These are phyloP conservation scores for Phytopythium sindhum DNA, from an alignment of 352 stramenopile species.

Conservation along the genomic window DNA sequence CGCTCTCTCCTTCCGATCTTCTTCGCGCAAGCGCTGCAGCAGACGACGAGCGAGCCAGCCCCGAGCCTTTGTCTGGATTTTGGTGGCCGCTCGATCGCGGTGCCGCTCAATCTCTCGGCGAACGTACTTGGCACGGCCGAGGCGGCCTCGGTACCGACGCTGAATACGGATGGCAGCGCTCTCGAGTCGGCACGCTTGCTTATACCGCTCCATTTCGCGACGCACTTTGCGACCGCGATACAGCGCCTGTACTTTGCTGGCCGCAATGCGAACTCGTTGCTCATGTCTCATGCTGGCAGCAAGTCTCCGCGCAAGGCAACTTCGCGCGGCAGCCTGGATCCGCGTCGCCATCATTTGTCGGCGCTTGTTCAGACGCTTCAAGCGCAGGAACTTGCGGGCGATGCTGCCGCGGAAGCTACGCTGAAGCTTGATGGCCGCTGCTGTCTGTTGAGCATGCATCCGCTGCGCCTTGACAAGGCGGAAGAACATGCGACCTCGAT, in stretches of 20 bases:
- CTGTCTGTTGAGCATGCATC: slow-evolving; percentile 31
- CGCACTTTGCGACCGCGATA: slow-evolving; percentile 52
- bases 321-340: slow-evolving; percentile 52
- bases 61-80: slow-evolving; percentile 54
- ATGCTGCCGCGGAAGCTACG: slow-evolving; percentile 57
- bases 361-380: slow-evolving; percentile 39
- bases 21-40: slow-evolving; percentile 25
- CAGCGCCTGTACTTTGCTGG: slow-evolving; percentile 55
- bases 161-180: slow-evolving; percentile 60
- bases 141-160: slow-evolving; percentile 59
- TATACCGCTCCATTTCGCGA: slow-evolving; percentile 21
- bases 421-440: slow-evolving; percentile 51
- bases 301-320: slow-evolving; percentile 31
- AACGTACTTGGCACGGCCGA: slow-evolving; percentile 64
- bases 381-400: slow-evolving; percentile 54
- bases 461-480: slow-evolving; percentile 44
- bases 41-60: slow-evolving; percentile 33
- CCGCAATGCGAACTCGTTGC: slow-evolving; percentile 27
- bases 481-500: slow-evolving; percentile 41
- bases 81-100: slow-evolving; percentile 31
- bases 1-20: slow-evolving; percentile 21
- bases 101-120: slow-evolving; percentile 53
- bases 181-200: slow-evolving; percentile 23
- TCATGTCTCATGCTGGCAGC: slow-evolving; percentile 18
- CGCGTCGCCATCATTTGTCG: slow-evolving; percentile 37